Conservation (phyloP, 768 basidiomycete genomes). For the Tricholoma sp. region DNA sequence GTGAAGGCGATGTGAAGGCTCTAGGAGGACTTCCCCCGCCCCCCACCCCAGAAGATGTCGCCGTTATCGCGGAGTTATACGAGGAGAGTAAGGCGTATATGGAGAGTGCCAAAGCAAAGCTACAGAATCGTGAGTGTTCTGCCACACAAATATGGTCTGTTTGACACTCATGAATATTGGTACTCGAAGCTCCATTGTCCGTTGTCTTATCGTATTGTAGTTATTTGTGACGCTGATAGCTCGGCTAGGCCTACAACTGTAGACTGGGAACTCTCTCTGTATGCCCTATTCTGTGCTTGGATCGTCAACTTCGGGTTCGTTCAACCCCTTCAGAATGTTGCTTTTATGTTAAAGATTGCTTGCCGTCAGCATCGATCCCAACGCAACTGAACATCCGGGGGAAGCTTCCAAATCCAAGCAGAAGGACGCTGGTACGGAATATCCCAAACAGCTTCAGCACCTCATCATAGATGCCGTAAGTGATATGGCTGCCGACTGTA, state of each 20-base stretch:
- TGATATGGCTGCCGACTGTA: neutral
- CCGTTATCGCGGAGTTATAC: no score
- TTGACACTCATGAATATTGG: no score
- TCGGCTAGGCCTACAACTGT: neutral
- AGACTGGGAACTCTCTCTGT: neutral
- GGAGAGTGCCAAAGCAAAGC: no score
- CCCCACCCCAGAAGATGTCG: no score
- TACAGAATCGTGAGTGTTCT: no score
- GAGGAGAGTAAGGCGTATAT: no score
- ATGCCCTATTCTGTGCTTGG: neutral
- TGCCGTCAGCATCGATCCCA: neutral
- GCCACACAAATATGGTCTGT: no score
- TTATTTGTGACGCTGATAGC: neutral
- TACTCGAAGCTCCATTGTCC: no score
- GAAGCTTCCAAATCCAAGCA: neutral
- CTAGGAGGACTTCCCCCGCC: no score
- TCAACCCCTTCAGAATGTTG: neutral
- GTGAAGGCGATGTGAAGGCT: no score
- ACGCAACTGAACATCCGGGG: neutral
- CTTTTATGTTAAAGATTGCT: neutral
- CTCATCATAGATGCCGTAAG: neutral
- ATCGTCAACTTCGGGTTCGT: neutral
- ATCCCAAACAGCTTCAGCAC: neutral
- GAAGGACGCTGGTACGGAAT: neutral
- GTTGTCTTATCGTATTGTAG: no score